Evolutionary conservation across 148 eudicot genomes (phyloP).

Genomic region (Rhododendron vialii): DNA sequence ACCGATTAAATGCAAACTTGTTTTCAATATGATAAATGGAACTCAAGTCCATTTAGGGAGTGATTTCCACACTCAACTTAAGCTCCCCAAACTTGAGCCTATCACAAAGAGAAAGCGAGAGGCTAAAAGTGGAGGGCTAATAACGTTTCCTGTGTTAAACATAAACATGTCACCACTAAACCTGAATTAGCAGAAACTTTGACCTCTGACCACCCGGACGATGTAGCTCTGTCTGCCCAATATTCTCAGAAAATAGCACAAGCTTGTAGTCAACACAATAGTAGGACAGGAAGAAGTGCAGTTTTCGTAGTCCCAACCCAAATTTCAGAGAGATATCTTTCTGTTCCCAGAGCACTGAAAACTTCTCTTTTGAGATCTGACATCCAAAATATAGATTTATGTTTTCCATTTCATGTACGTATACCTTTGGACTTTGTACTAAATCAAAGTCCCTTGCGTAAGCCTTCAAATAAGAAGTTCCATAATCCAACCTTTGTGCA

Average conservation of each 20-base stretch:
- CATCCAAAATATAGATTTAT: constrained; percentile 15
- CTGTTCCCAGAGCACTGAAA: constrained; percentile 19
- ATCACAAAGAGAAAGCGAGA: background rate
- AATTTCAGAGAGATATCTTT: constrained; percentile 15
- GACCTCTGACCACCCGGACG: constrained; percentile 24
- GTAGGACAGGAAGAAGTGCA: constrained; percentile 13
- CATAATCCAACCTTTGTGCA: constrained; percentile 21
- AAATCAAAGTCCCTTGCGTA: constrained; percentile 2
- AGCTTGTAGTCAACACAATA: constrained; percentile 12
- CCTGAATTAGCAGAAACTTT: constrained; percentile 56
- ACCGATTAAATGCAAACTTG: background rate
- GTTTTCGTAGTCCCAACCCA: constrained; percentile 19
- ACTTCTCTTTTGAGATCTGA: constrained; percentile 18
- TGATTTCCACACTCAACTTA: background rate
- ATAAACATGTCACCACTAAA: constrained; percentile 6
- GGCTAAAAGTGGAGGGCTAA: background rate
- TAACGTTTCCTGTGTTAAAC: background rate
- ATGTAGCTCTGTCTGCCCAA: constrained; percentile 54
- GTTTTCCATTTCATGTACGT: constrained; percentile 10
- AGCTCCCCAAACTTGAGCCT: background rate
- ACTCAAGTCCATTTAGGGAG: background rate
- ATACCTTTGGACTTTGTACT: constrained; percentile 13
- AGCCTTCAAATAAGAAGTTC: constrained; percentile 35
- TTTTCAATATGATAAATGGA: background rate
- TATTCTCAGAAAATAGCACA: constrained; percentile 40